Base-by-base conservation (phyloP, 2,329 filamentous ascomycete genomes). In the Fusarium staphyleae region DNA sequence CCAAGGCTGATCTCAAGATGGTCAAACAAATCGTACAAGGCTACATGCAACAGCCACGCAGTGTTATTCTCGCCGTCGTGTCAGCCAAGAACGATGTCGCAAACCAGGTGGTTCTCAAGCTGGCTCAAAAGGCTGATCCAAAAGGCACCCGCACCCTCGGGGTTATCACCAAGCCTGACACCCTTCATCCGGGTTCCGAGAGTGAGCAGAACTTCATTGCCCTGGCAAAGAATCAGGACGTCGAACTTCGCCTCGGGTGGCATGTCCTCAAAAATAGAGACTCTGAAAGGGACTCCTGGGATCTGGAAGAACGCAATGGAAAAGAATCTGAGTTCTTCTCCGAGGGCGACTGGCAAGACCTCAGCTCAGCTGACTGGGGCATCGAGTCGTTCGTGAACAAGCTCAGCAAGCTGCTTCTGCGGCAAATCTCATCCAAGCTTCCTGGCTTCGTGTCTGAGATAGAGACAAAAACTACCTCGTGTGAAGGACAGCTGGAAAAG, bases 1-100 rank as follows among this genome's bases (percentile, higher is more conserved):
- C 76, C 1, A 70, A 69, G 4, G 65, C 66, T 2, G 80, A 81
- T 39, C 74, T 78, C 1, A 65, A 75, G 6, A 55, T 78, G 1
- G 78, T 87, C 5, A 63, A 70, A 3, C 64, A 76, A 0, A 72
- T 87, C 3, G 81, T 86, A 3, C 62, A 77, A 5, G 66, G 68
- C 0, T 90, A 89, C 65, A 87, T 90, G 76, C 66, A 69, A 14
- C 75, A 82, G 5, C 69, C 74, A 0, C 72, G 83, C 5, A 87
- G 78, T 54, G 84, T 89, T 49, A 85, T 87, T 5, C 74, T 88
- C 0, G 80, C 85, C 0, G 80, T 86, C 0, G 75, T 87, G 0
- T 81, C 79, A 0, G 83, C 82, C 1, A 81, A 80, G 44, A 78
- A 78, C 30, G 82, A 88, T 46, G 80, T 79, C 55, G 81, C 81